Base-by-base conservation (phyloP, 345 rosid genomes). In the Eucalyptus curtisii region DNA sequence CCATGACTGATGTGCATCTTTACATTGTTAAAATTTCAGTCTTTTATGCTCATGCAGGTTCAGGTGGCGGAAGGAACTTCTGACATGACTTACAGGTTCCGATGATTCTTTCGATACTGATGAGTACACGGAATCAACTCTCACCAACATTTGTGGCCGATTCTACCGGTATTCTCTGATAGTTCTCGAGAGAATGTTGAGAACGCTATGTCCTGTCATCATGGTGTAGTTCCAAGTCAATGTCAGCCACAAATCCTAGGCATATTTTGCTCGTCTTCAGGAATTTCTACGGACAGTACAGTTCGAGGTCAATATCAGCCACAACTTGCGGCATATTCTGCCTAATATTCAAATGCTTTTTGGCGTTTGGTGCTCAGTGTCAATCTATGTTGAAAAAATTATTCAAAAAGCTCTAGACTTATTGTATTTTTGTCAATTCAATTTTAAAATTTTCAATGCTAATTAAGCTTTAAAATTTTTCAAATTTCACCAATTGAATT, bases 161-260 rank as follows among this genome's bases (percentile, higher is more conserved):
- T 47, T 57, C 33, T 87, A 90, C 49, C 90, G 92, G 97, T 94
- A 91, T 89, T 81, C 48, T 37, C 79, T 19, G 24, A 31, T 45
- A 5, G 33, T 66, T 59, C 57, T 76, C 37, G 81, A 68, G 44
- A 17, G 44, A 33, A 68, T 33, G 44, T 19, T 5, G 81, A 33
- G 20, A 33, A 33, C 40, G 24, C 81, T 15, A 68, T 33, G 81
- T 33, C 44, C 81, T 33, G 44, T 91, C 95, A 52, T 81, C 93
- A 55, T 95, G 93, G 80, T 92, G 90, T 40, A 92, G 90, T 86
- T 89, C 95, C 9, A 92, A 90, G 90, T 91, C 92, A 47, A 94
- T 96, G 52, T 92, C 96, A 33, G 95, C 97, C 5, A 92, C 93
- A 47, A 93, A 94, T 87, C 95, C 96, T 7, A 92, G 89, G 86